Evolutionary conservation across 148 eudicot genomes (phyloP).

Genomic region (Chenopodium album): DNA sequence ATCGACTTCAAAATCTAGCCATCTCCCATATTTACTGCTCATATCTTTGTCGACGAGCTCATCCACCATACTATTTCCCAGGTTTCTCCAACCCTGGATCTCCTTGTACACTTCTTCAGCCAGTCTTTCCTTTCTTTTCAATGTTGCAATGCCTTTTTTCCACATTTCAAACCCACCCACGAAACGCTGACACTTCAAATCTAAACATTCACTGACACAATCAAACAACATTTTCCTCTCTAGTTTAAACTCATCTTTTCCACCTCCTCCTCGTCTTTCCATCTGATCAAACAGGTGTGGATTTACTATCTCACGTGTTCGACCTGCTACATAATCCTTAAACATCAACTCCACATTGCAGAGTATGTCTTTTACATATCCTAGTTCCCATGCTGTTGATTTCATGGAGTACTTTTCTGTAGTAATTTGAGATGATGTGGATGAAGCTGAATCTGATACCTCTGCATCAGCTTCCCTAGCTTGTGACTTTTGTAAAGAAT

Average conservation of each 20-base stretch:
- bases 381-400: slow-evolving; percentile 59
- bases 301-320: slow-evolving; percentile 50
- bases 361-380: slow-evolving; percentile 61
- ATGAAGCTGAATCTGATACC: slow-evolving; percentile 83
- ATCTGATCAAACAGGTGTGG: slow-evolving; percentile 70
- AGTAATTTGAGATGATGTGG: slow-evolving; percentile 30
- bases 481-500: slow-evolving; percentile 34
- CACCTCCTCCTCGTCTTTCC: slow-evolving; percentile 42
- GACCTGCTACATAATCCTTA: slow-evolving; percentile 59
- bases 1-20: slow-evolving; percentile 80
- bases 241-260: slow-evolving; percentile 24
- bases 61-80: slow-evolving; percentile 76
- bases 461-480: slow-evolving; percentile 55
- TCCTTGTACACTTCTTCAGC: slow-evolving; percentile 73
- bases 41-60: slow-evolving; percentile 92
- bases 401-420: slow-evolving; percentile 25
- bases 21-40: slow-evolving; percentile 69
- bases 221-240: slow-evolving; percentile 65
- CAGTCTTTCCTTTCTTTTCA: slow-evolving; percentile 54
- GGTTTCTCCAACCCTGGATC: slow-evolving; percentile 55
- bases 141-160: slow-evolving; percentile 51
- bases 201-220: slow-evolving; percentile 71
- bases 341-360: slow-evolving; percentile 59
- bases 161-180: slow-evolving; percentile 45
- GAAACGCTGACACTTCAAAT: slow-evolving; percentile 50